Conservation (phyloP, 345 rosid genomes). For the Nephelium lappaceum region DNA sequence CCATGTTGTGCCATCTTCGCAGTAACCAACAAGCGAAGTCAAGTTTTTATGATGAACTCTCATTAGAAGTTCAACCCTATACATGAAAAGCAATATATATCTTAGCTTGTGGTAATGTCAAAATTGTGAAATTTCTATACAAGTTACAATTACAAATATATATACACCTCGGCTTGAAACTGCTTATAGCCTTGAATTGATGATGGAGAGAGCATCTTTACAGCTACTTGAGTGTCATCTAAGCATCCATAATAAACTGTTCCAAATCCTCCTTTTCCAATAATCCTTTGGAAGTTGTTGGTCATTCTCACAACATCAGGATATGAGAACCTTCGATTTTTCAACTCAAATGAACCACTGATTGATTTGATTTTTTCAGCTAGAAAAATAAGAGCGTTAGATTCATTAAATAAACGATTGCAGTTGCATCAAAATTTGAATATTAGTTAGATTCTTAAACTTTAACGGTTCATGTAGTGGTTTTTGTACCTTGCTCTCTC, state of each 20-base stretch:
- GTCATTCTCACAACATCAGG: slow-evolving; percentile 27
- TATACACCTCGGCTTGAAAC: slow-evolving; percentile 28
- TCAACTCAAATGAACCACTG: slow-evolving; percentile 15
- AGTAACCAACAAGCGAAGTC: slow-evolving; percentile 25
- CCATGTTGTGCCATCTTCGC: slow-evolving; percentile 7
- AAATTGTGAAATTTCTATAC: too few relatives aligned
- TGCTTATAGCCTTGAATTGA: slow-evolving; percentile 20
- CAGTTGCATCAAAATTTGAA: too few relatives aligned
- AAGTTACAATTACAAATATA: neutral
- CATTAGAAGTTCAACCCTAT: slow-evolving; percentile 18
- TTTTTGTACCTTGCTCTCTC: slow-evolving; percentile 28
- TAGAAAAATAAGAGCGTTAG: neutral
- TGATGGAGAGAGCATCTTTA: slow-evolving; percentile 33
- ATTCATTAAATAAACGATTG: neutral
- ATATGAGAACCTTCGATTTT: slow-evolving; percentile 23
- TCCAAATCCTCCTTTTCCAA: slow-evolving; percentile 41
- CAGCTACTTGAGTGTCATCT: slow-evolving; percentile 32
- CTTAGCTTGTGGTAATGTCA: too few relatives aligned
- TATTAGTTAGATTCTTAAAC: too few relatives aligned
- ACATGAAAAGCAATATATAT: neutral
- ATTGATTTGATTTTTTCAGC: neutral
- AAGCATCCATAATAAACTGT: slow-evolving; percentile 32
- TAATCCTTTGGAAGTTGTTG: slow-evolving; percentile 23
- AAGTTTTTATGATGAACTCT: slow-evolving; percentile 25
- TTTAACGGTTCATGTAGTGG: neutral